Percentiles rank a stretch among this genome's conserved stretches.
Evolutionary conservation across 2,329 filamentous ascomycete genomes (phyloP).

Genomic region (Colletotrichum scovillei): DNA sequence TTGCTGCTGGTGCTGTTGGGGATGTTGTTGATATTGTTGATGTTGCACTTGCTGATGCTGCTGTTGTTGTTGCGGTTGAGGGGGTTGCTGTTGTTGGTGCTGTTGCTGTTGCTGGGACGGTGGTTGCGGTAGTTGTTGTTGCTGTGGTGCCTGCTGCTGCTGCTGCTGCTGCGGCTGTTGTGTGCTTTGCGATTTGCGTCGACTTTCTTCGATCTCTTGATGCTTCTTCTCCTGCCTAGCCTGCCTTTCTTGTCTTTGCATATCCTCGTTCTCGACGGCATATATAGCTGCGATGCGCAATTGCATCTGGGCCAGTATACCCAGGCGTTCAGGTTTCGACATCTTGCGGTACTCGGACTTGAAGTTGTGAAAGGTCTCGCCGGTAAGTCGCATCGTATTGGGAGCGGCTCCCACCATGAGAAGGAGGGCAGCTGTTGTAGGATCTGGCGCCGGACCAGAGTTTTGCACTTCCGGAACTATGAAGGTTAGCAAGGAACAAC

Average conservation of each 20-base stretch:
- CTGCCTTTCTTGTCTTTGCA: constrained; percentile 52
- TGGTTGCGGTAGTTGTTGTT: constrained; percentile 35
- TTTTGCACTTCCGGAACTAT: constrained; percentile 14
- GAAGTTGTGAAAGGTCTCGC: constrained; percentile 57
- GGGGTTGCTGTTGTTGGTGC: constrained; percentile 35
- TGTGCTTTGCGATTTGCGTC: constrained; percentile 41
- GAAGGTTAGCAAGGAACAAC: background rate
- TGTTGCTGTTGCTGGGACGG: constrained; percentile 40
- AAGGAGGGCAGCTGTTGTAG: constrained; percentile 50
- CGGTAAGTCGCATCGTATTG: constrained; percentile 51
- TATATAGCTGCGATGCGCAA: constrained; percentile 57
- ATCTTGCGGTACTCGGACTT: constrained; percentile 57
- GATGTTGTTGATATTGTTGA: constrained; percentile 37
- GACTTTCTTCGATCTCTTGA: constrained; percentile 49
- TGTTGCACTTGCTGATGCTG: constrained; percentile 40
- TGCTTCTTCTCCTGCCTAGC: constrained; percentile 52
- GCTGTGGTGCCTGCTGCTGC: constrained; percentile 10
- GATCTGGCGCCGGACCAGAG: constrained; percentile 40
- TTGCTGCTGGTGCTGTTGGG: constrained; percentile 23
- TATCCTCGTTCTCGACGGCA: constrained; percentile 56
- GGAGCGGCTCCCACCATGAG: constrained; percentile 53
- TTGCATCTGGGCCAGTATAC: constrained; percentile 52
- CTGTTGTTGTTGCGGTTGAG: constrained; percentile 18
- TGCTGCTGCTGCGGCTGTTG: constrained; percentile 41
- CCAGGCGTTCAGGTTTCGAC: constrained; percentile 51